phyloP scores from a whole-genome alignment of 2,329 filamentous ascomycete species.

The Arthroderma uncinatum region DNA sequence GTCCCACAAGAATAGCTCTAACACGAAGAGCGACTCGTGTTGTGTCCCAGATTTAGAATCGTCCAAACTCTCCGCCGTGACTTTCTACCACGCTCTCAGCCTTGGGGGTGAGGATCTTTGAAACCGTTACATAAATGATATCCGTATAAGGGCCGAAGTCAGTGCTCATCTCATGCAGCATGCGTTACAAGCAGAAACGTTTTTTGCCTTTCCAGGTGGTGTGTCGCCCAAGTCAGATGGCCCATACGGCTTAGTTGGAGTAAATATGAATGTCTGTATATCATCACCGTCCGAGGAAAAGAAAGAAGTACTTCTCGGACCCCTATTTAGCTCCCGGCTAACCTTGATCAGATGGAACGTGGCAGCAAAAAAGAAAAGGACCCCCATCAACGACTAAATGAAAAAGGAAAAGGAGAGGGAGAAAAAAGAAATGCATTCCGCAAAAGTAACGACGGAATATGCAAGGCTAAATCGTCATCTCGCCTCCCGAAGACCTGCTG shows the following conservation, averaged over 20 bases:
- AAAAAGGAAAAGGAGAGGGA: background rate
- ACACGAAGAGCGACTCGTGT: background rate
- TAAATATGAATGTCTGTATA: background rate
- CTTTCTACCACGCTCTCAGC: background rate
- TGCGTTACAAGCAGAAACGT: background rate
- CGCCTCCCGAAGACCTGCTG: background rate
- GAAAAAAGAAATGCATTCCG: background rate
- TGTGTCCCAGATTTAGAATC: background rate
- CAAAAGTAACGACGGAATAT: background rate
- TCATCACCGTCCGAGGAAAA: background rate
- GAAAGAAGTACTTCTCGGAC: background rate
- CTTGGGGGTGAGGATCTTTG: background rate
- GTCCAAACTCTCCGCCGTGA: background rate
- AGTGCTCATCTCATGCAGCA: background rate
- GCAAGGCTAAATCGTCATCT: constrained; percentile 2
- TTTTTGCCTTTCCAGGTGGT: background rate
- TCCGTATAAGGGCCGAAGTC: background rate
- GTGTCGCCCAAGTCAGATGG: background rate
- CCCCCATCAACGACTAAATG: background rate
- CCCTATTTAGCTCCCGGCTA: constrained; percentile 5
- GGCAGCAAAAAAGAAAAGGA: constrained; percentile 1
- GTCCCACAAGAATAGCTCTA: background rate
- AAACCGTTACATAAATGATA: background rate
- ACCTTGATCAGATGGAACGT: constrained; percentile 3
- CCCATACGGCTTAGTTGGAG: background rate